phyloP scores from a whole-genome alignment of 169 alveolate species.

The Eimeria sp. region DNA sequence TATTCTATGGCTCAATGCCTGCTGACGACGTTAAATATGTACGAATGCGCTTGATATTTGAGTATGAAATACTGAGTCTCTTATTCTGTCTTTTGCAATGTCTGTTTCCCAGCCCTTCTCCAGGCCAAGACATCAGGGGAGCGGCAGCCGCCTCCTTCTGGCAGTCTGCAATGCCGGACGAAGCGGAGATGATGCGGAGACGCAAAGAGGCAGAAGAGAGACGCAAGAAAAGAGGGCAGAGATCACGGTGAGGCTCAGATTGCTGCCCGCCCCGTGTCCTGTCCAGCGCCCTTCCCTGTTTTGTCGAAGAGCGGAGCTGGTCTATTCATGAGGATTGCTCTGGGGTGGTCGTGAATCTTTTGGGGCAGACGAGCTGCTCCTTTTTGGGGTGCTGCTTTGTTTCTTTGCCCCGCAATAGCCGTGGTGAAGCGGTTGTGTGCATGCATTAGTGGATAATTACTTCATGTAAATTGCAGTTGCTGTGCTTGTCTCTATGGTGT shows the following conservation, averaged over 20 bases:
- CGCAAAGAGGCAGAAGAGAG: constrained; percentile 80
- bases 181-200: constrained; percentile 81
- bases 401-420: neutral
- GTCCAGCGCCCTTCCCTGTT: neutral
- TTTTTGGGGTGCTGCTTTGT: neutral
- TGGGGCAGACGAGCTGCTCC: neutral
- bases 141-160: constrained; percentile 79
- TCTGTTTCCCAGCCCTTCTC: constrained; percentile 40
- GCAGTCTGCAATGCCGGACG: constrained; percentile 83
- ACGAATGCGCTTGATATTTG: neutral
- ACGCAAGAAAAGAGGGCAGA: constrained; percentile 65
- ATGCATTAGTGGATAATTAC: neutral
- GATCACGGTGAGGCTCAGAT: constrained; percentile 40
- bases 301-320: neutral
- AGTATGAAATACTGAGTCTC: neutral
- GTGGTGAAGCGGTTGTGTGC: neutral
- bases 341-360: neutral
- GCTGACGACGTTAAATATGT: neutral
- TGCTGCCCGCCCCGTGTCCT: neutral
- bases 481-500: neutral
- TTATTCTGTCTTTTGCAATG: neutral
- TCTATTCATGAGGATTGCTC: neutral
- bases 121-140: constrained; percentile 74
- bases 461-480: neutral
- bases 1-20: neutral